A percentile compares a stretch with the other conserved stretches of the same genome.
phyloP scores from a whole-genome alignment of 768 basidiomycete species.

The Termitomyces sp. region DNA sequence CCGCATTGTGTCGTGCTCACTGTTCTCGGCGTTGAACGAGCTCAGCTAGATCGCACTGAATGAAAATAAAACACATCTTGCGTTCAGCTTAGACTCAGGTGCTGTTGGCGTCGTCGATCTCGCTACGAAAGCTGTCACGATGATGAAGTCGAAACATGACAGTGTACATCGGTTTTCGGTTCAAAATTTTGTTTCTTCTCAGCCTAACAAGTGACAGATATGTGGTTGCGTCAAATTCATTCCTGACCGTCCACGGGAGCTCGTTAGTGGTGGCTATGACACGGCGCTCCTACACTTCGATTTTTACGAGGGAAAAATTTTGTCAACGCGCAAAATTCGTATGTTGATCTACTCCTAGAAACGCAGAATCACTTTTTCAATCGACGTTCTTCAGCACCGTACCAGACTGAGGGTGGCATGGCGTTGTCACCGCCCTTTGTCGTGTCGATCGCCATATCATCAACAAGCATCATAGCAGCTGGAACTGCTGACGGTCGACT shows the following conservation, averaged over 20 bases:
- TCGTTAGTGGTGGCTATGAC: constrained; percentile 80
- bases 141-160: constrained; percentile 60
- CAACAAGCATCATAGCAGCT: constrained; percentile 58
- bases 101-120: constrained; percentile 65
- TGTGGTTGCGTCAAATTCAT: constrained; percentile 71
- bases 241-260: constrained; percentile 63
- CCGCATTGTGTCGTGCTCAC: neutral
- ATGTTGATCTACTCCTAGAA: constrained; percentile 13
- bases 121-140: constrained; percentile 38
- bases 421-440: constrained; percentile 75
- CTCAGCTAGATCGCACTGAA: constrained; percentile 64
- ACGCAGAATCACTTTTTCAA: neutral
- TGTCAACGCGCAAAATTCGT: constrained; percentile 65
- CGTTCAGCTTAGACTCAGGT: constrained; percentile 72
- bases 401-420: constrained; percentile 41
- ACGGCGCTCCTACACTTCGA: constrained; percentile 67
- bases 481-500: constrained; percentile 77
- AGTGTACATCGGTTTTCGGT: constrained; percentile 43
- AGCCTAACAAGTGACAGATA: constrained; percentile 40
- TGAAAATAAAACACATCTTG: constrained; percentile 50
- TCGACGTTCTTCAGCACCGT: constrained; percentile 27
- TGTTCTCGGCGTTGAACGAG: constrained; percentile 22
- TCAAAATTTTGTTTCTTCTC: neutral
- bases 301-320: constrained; percentile 45
- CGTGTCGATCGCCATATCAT: constrained; percentile 56